Conservation (phyloP, 139 green algal species). For the Marvania coccoides region DNA sequence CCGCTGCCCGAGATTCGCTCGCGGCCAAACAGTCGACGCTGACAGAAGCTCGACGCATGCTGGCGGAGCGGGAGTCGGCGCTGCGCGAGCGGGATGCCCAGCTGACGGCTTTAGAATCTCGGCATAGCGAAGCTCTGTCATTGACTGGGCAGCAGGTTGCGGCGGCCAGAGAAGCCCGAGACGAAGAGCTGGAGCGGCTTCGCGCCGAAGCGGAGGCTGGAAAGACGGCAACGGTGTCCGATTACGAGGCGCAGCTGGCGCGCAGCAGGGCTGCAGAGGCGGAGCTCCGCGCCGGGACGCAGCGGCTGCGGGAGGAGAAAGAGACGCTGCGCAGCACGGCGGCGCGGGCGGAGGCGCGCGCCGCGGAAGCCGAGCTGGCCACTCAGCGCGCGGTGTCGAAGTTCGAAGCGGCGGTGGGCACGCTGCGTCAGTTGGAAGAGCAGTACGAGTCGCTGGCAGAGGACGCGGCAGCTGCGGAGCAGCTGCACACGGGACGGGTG, state of each 20-base stretch:
- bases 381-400: conserved; percentile 26
- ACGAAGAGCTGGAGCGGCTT: conserved; percentile 10
- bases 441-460: conserved; percentile 27
- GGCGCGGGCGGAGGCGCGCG: conserved; percentile 10
- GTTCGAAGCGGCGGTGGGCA: conserved; percentile 33
- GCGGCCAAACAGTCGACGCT: neutral
- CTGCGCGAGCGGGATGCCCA: conserved; percentile 13
- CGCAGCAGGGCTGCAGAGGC: conserved; percentile 13
- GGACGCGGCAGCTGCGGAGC: conserved; percentile 16
- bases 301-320: conserved; percentile 9
- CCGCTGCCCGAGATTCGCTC: conserved; percentile 3
- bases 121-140: conserved; percentile 5
- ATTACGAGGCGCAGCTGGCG: conserved; percentile 16
- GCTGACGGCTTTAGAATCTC: conserved; percentile 6
- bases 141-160: conserved; percentile 20
- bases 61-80: neutral
- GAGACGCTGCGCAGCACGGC: conserved; percentile 19
- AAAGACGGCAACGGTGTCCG: neutral
- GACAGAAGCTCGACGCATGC: neutral
- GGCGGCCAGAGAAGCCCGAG: conserved; percentile 8
- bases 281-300: conserved; percentile 1
- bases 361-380: conserved; percentile 20
- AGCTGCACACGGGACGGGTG: conserved; percentile 6
- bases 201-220: neutral
- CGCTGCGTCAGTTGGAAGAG: conserved; percentile 32